These are phyloP conservation scores for Phytopythium kandeliae DNA, from an alignment of 352 stramenopile genomes.

Conservation along the genomic window DNA sequence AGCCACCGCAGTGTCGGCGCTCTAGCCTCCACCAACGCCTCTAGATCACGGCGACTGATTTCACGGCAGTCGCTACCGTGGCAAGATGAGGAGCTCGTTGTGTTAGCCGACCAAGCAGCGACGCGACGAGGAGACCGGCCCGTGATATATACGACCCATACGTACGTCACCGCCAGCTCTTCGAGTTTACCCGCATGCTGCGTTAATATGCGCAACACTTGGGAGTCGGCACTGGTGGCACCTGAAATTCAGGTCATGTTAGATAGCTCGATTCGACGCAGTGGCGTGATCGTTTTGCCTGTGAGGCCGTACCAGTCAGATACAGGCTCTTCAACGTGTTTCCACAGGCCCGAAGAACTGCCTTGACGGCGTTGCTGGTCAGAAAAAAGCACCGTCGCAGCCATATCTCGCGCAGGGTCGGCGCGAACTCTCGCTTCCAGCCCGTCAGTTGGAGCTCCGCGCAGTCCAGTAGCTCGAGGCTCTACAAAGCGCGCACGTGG, in stretches of 20 bases:
- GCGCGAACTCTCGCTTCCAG: constrained; percentile 22
- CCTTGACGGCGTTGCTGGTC: constrained; percentile 29
- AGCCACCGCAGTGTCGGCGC: constrained; percentile 32
- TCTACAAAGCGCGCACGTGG: constrained; percentile 18
- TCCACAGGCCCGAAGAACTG: constrained; percentile 34
- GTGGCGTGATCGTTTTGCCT: neutral
- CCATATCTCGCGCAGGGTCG: constrained; percentile 28
- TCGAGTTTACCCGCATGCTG: constrained; percentile 22
- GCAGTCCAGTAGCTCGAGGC: constrained; percentile 54
- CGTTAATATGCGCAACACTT: constrained; percentile 31
- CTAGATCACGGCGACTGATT: constrained; percentile 39
- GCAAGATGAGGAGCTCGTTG: too few species aligned
- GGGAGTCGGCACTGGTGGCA: constrained; percentile 33
- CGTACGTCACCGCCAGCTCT: constrained; percentile 49
- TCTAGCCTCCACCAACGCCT: constrained; percentile 21
- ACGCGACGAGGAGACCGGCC: too few species aligned
- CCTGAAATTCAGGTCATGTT: constrained; percentile 12
- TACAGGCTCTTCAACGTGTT: constrained; percentile 27
- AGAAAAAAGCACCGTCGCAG: constrained; percentile 49
- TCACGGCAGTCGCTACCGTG: neutral
- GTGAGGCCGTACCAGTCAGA: constrained; percentile 30
- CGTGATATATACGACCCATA: neutral
- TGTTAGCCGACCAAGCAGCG: too few species aligned
- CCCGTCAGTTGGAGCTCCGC: constrained; percentile 34
- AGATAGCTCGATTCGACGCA: neutral